Base-by-base conservation (phyloP, 495 filamentous ascomycete genomes). In the Aeminium ludgeri region DNA sequence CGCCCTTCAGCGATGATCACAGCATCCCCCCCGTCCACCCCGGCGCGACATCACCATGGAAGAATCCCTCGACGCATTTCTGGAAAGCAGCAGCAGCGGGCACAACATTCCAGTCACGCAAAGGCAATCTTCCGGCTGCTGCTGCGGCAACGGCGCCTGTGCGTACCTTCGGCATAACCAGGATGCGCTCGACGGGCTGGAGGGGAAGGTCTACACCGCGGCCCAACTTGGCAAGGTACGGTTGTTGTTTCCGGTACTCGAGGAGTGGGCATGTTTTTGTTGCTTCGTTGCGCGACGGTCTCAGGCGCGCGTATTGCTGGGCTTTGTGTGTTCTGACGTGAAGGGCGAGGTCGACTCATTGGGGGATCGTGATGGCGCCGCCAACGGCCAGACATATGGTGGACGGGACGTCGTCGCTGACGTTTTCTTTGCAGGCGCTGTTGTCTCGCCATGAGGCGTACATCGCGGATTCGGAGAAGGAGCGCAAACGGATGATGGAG, bases 371-470 rank as follows among this genome's bases (percentile, higher is more conserved):
- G 15, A 47, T 40, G 44, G 35, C 18, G 40, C 29, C 20, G 41
- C 37, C 29, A 39, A 39, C 50, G 39, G 31, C 25, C 25, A 27
- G 19, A 17, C 15, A 13, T 16, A 15, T 16, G 15, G 37, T 41
- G 12, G 40, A 36, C 6, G 41, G 30, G 6, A 50, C 45, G 49
- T 50, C 55, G 34, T 70, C 69, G 62, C 76, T 84, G 60, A 84
- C 73, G 13, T 82, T 80, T 62, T 59, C 75, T 30, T 61, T 84
- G 39, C 78, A 95, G 87, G 82, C 86, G 27, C 65, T 97, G 29
- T 73, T 97, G 13, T 74, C 78, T 37, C 81, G 86, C 42, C 86
- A 96, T 70, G 87, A 95, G 62, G 73, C 76, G 30, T 94, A 92
- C 58, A 82, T 94, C 67, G 78, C 74, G 15, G 83, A 93, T 55